Evolutionary conservation across 176 grass and related monocot species (phyloP), one percentile per base, ranked within the genome.

Genomic region (Bothriochloa decipiens): DNA sequence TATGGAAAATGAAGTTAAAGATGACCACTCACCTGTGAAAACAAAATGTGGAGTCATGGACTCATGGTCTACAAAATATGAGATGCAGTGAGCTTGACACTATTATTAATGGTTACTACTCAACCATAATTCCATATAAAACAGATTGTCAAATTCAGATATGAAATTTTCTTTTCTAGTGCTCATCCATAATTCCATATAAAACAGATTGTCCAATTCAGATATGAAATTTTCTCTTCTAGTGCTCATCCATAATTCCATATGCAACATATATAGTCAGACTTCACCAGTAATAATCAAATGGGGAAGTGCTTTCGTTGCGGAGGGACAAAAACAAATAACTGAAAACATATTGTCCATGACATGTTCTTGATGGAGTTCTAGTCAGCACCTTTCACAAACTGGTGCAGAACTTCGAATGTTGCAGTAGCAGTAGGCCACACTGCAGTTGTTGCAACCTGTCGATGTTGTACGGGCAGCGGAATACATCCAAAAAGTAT

Each of bases 71-170:
- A 32, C 60, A 76, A 3, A 72, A 75, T 75, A 77, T 77, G 52
- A 20, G 3, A 13, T 73, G 16, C 62, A 63, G 26, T 15, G 50
- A n/a, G 33, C 75, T n/a, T n/a, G n/a, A n/a, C n/a, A n/a, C n/a
- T n/a, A n/a, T n/a, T n/a, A n/a, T n/a, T n/a, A n/a, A n/a, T n/a
- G n/a, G n/a, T n/a, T n/a, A n/a, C n/a, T n/a, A n/a, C n/a, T 28
- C 1, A 53, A 47, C 55, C 14, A 65, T n/a, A n/a, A n/a, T n/a
- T n/a, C n/a, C n/a, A n/a, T n/a, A n/a, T n/a, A n/a, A n/a, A n/a
- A n/a, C n/a, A n/a, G 15, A 72, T 33, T 36, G 11, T 12, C 80
- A 72, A 27, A 52, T 53, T 88, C 33, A 84, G 13, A 61, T 41
- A 42, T 5, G 14, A 18, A 36, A 29, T 12, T 46, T 25, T 39